Conservation (phyloP, 371 early-diverging fungal species). For the Nosema muscidifuracis region DNA sequence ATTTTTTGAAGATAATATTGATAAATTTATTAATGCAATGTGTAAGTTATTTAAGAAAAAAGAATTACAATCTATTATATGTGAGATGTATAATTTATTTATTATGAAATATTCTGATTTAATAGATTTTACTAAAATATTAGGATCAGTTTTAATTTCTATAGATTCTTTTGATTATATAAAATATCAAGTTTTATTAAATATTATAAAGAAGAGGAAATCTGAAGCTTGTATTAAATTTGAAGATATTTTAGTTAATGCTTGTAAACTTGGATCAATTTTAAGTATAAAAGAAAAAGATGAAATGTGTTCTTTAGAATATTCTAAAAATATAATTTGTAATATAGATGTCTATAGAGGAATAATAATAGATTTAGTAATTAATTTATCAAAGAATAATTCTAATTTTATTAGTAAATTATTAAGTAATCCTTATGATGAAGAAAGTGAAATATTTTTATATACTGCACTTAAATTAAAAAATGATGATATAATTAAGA, state of each 20-base stretch:
- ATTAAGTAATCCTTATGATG: slow-evolving; percentile 4
- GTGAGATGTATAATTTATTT: slow-evolving; percentile 41
- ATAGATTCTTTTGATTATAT: slow-evolving; percentile 26
- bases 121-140: slow-evolving; percentile 32
- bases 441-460: slow-evolving; percentile 33
- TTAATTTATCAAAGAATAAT: slow-evolving; percentile 10
- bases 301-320: slow-evolving; percentile 28
- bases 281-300: slow-evolving; percentile 20
- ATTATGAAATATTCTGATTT: slow-evolving; percentile 42
- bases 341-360: slow-evolving; percentile 40
- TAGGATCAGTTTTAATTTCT: slow-evolving; percentile 19
- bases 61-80: slow-evolving; percentile 7
- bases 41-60: background rate
- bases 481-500: background rate
- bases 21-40: slow-evolving; percentile 23
- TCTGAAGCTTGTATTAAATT: slow-evolving; percentile 2
- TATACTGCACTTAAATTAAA: slow-evolving; percentile 13
- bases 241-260: slow-evolving; percentile 20
- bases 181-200: slow-evolving; percentile 27
- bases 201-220: slow-evolving; percentile 16
- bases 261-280: slow-evolving; percentile 17
- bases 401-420: background rate
- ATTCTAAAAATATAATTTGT: slow-evolving; percentile 27
- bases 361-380: slow-evolving; percentile 18
- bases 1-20: slow-evolving; percentile 49